Evolutionary conservation across 2,329 filamentous ascomycete species (phyloP), one percentile per base, ranked within the genome.

Genomic region (Xylaria sp.): DNA sequence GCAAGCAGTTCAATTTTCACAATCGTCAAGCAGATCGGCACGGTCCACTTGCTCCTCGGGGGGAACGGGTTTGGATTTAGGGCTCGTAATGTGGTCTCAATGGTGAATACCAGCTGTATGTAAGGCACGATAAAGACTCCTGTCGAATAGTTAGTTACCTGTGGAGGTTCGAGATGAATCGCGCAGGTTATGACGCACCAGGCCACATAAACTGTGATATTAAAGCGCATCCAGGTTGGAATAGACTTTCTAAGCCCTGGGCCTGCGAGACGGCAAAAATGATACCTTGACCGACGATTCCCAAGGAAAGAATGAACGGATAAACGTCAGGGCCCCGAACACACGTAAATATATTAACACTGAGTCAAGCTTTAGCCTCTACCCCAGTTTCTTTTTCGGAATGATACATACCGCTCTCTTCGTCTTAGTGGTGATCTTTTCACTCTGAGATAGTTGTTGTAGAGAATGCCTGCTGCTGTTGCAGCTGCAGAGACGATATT

Each of bases 101-200:
- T 70, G 15, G 87, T 88, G 72, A 92, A 91, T 18, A 91, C 83
- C 23, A 91, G 74, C 71, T 91, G 90, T 36, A 89, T 85, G 69
- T 86, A 91, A 30, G 90, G 90, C 9, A 89, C 85, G 60, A 92
- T 83, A 73, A 92, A 91, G 41, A 91, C 83, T 8, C 87, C 90
- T 91, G 65, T 41, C 18, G 39, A 59, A 80, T 73, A 81, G 80
- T 69, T 68, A 58, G 39, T 15, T 36, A 23, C 23, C 18, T 20
- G 10, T 13, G 18, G 9, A 28, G 28, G 28, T 3, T 55, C 28
- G 36, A 32, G 23, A 34, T 23, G 8, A 59, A 18, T 20, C 8
- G 36, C 10, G 46, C 20, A 18, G 4, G 34, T 28, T 34, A 60
- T 62, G 12, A 74, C 81, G 65, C 81, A 89, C 88, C 86, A 75